Base-by-base conservation (phyloP, 768 basidiomycete species). In the Neoboletus magnificus region DNA sequence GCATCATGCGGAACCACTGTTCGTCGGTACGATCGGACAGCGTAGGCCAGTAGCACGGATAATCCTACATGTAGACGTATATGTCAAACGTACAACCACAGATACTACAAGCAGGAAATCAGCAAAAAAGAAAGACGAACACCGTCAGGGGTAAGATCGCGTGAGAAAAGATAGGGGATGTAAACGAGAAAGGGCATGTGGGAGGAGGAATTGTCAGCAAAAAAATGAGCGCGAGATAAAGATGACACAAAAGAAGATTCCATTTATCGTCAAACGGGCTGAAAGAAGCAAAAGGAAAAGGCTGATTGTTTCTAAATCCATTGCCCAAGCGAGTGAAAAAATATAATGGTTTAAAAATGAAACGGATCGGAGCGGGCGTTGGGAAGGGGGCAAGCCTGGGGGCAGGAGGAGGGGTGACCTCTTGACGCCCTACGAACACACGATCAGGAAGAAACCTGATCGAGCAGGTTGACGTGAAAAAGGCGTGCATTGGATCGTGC, bases 261-360 rank as follows among this genome's bases (percentile, higher is more conserved):
- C 59, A 32, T 45, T 36, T 16, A 47, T 40, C 18, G 18, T 49
- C 12, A 33, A 8, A 25, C 18, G 10, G 9, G 8, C 11, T 0
- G 32, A n/a, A 27, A 16, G 9, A 32, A n/a, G 8, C 5, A 42
- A 42, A 7, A 16, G 12, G 0, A n/a, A 36, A 23, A 23, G 15
- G 39, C 9, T 18, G 44, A 37, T 37, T 49, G 44, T 48, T 49
- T 63, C 62, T 57, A 63, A 29, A 57, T 61, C 58, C 62, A 33
- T 46, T 48, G 39, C 48, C 50, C 40, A 23, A 32, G 33, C 41
- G 35, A 32, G 30, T 13, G 46, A 49, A 44, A 29, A 29, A 35
- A 48, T 23, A 62, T 36, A 13, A 15, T 23, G 41, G 43, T n/a
- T 33, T 37, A 39, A 12, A 40, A 48, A 50, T 50, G 54, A 53